Evolutionary conservation across 2,329 filamentous ascomycete species (phyloP), one percentile per base, ranked within the genome.

Genomic region (Paecilomyces niveus): DNA sequence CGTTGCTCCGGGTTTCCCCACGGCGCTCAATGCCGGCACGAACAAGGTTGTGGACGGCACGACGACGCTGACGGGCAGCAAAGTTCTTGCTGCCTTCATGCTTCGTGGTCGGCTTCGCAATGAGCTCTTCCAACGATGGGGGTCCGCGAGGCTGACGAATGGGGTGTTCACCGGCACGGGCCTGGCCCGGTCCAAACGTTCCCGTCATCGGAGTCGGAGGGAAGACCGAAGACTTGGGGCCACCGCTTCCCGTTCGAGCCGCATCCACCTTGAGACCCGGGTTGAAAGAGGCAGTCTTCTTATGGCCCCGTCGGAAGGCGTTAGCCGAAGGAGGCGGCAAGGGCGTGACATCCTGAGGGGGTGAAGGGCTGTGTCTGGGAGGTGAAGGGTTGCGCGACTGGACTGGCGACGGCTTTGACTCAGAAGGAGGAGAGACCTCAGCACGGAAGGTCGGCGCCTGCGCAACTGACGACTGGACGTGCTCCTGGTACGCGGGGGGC

Each of bases 71-170:
- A 61, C 94, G 92, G 58, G 92, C 87, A 10, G 89, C 89, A 76
- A 99, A 99, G 80, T 99, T 99, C 85, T 97, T 80, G 85, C 93
- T 97, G 24, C 93, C 94, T 74, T 97, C 93, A 63, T 93, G 85
- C 78, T 92, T 96, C 65, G 90, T 87, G 8, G 93, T 97, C 1
- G 94, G 94, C 77, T 92, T 94, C 21, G 88, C 83, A 69, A 88
- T 85, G 60, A 99, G 85, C 77, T 99, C 94, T 65, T 99, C 94
- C 55, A 97, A 83, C 13, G 90, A 86, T 13, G 94, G 94, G 24
- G 94, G 94, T 4, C 92, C 92, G 63, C 92, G 90, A 56, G 94
- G 94, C 76, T 99, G 94, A 59, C 94, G 92, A 56, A 90, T 79
- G 8, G 94, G 94, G 72, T 99, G 94, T 77, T 97, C 94, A 65